A percentile compares a stretch with the other conserved stretches of the same genome.
phyloP scores from a whole-genome alignment of 2,329 filamentous ascomycete species.

The Falciphora oryzae region DNA sequence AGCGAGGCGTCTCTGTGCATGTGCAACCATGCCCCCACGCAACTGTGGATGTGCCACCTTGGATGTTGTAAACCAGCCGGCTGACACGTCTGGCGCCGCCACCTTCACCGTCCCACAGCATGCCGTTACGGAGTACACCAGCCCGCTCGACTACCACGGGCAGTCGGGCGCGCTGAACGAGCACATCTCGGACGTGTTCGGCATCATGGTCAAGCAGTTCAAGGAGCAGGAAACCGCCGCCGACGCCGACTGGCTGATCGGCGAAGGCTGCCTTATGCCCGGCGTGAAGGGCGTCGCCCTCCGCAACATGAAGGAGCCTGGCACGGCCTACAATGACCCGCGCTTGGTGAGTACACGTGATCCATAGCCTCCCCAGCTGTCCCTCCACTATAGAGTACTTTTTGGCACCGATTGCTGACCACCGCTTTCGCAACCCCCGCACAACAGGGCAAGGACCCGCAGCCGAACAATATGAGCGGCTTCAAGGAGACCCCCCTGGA shows the following conservation, averaged over 20 bases:
- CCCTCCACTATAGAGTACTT: too few relatives aligned
- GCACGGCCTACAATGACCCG: slow-evolving; percentile 46
- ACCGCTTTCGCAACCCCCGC: too few relatives aligned
- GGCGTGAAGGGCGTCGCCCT: slow-evolving; percentile 45
- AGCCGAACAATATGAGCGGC: slow-evolving; percentile 41
- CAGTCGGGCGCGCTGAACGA: slow-evolving; percentile 53
- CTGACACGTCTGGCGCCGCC: too few relatives aligned
- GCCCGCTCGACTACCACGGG: slow-evolving; percentile 41
- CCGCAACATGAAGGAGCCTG: slow-evolving; percentile 48
- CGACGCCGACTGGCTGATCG: slow-evolving; percentile 49
- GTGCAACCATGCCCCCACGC: too few relatives aligned
- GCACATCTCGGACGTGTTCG: slow-evolving; percentile 50
- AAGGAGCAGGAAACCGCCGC: slow-evolving; percentile 37
- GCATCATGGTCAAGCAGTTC: slow-evolving; percentile 51
- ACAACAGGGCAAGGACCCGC: slow-evolving; percentile 45
- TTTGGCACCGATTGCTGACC: too few relatives aligned
- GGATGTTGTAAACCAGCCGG: neutral
- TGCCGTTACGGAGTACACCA: slow-evolving; percentile 45
- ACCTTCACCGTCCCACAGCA: slow-evolving; percentile 25
- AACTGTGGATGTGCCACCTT: too few relatives aligned
- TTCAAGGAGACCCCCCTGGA: slow-evolving; percentile 40
- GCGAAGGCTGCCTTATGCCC: slow-evolving; percentile 45
- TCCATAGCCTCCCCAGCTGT: too few relatives aligned
- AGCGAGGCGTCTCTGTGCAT: neutral
- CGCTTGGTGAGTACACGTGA: slow-evolving; percentile 42